These are phyloP conservation scores for Pseudomassariella vexata DNA, from an alignment of 2,329 filamentous ascomycete species.

Conservation along the genomic window DNA sequence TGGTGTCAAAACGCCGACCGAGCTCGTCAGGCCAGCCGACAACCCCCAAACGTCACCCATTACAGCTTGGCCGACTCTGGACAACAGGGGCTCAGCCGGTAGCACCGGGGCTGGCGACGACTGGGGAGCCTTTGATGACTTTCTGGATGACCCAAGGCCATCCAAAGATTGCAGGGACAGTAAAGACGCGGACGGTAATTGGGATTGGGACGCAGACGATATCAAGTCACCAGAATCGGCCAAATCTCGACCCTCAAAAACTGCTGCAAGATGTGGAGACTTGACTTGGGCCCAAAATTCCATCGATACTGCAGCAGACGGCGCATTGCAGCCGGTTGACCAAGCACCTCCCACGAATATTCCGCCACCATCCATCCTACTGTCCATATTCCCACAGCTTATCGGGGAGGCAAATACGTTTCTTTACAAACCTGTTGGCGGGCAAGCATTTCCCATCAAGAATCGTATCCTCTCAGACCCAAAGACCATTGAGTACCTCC, in stretches of 20 bases:
- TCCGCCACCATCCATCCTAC: constrained; percentile 77
- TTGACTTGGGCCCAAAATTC: constrained; percentile 46
- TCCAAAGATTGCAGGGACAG: constrained; percentile 10
- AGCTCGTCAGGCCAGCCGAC: constrained; percentile 24
- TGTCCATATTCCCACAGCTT: constrained; percentile 69
- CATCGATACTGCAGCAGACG: constrained; percentile 24
- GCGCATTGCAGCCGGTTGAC: constrained; percentile 17
- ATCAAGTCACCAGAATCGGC: constrained; percentile 8
- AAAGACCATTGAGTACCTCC: constrained; percentile 56
- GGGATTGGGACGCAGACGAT: constrained; percentile 22
- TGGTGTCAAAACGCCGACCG: constrained; percentile 36
- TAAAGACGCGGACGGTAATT: constrained; percentile 16
- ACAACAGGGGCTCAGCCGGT: constrained; percentile 13
- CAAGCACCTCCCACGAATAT: constrained; percentile 72
- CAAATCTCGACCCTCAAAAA: constrained; percentile 13
- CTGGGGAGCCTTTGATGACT: constrained; percentile 48
- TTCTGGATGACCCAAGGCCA: constrained; percentile 21
- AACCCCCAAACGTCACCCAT: constrained; percentile 30
- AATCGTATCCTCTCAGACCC: constrained; percentile 59
- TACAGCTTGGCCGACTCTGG: constrained; percentile 40
- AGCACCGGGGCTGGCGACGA: constrained; percentile 32
- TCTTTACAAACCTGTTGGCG: constrained; percentile 60
- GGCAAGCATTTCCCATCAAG: constrained; percentile 51
- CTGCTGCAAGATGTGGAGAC: constrained; percentile 6
- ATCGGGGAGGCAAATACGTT: constrained; percentile 59